phyloP scores from a whole-genome alignment of 148 eudicot genomes.

The Silene conica region DNA sequence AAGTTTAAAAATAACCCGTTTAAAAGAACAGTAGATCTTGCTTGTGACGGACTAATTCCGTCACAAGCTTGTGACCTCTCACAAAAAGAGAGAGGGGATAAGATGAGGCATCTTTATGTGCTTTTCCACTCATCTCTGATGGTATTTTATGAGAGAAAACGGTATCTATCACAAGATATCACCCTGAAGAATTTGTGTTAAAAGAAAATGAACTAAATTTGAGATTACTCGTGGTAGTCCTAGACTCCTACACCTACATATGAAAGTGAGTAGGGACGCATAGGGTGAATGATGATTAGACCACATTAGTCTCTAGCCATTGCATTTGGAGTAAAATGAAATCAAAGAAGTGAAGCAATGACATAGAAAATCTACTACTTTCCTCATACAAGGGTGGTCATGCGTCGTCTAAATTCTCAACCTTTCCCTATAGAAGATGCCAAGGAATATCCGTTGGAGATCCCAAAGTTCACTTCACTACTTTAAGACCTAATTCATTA shows the following conservation, averaged over 20 bases:
- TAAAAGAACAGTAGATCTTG: no score
- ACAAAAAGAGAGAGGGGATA: no score
- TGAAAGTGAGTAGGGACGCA: not conserved
- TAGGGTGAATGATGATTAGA: not conserved
- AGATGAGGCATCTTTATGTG: no score
- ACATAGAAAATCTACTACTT: slow-evolving; percentile 10
- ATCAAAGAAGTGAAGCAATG: not conserved
- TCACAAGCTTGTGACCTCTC: no score
- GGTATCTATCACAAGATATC: no score
- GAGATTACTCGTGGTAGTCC: no score
- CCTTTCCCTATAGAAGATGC: not conserved
- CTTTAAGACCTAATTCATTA: not conserved
- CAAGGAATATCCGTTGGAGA: slow-evolving; percentile 13
- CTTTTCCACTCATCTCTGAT: no score
- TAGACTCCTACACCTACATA: not conserved
- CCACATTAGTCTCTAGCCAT: not conserved
- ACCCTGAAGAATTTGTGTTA: no score
- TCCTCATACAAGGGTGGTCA: slow-evolving; percentile 4
- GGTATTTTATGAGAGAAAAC: no score
- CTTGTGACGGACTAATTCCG: no score
- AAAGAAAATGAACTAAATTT: no score
- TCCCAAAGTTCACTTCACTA: not conserved
- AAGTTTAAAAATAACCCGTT: no score
- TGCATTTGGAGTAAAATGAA: slow-evolving; percentile 1
- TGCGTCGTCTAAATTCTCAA: not conserved